phyloP scores from a whole-genome alignment of 176 grass and related monocot species.

The Rhynchospora pubera region DNA sequence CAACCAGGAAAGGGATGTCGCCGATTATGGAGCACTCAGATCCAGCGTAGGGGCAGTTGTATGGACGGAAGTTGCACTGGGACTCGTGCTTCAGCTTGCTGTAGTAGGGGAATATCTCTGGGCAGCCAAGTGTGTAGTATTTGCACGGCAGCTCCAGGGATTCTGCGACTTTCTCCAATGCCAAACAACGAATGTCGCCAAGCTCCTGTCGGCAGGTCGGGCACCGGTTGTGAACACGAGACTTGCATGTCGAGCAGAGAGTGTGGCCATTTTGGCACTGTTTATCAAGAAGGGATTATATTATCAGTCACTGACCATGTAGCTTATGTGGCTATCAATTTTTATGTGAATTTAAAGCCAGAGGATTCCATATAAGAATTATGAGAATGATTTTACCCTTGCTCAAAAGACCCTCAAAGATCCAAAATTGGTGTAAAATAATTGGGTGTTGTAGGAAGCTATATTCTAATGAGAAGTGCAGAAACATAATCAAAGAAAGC shows the following conservation, averaged over 20 bases:
- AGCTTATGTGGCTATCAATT: not conserved
- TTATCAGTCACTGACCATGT: not conserved
- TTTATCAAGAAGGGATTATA: constrained; percentile 25
- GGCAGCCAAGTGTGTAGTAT: constrained; percentile 64
- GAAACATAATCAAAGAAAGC: not conserved
- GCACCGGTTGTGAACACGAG: constrained; percentile 74
- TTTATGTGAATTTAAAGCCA: not conserved
- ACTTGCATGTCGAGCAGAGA: constrained; percentile 77
- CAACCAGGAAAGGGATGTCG: constrained; percentile 66
- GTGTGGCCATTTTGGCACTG: constrained; percentile 97
- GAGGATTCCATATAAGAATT: not conserved
- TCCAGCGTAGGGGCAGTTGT: constrained; percentile 75
- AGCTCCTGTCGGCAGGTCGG: constrained; percentile 93
- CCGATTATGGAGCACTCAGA: constrained; percentile 59
- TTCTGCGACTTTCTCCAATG: constrained; percentile 92
- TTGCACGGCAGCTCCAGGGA: constrained; percentile 86
- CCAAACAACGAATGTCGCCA: constrained; percentile 90
- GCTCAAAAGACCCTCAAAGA: constrained; percentile 11
- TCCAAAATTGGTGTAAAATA: not conserved
- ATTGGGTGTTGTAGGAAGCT: constrained; percentile 4
- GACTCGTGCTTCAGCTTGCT: constrained; percentile 85
- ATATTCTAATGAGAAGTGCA: constrained; percentile 1
- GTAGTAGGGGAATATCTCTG: constrained; percentile 78
- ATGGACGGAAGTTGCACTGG: constrained; percentile 62
- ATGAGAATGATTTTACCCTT: not conserved